Evolutionary conservation across 1,284 basidiomycete genomes (phyloP).

Genomic region (Trichosporon asahii): DNA sequence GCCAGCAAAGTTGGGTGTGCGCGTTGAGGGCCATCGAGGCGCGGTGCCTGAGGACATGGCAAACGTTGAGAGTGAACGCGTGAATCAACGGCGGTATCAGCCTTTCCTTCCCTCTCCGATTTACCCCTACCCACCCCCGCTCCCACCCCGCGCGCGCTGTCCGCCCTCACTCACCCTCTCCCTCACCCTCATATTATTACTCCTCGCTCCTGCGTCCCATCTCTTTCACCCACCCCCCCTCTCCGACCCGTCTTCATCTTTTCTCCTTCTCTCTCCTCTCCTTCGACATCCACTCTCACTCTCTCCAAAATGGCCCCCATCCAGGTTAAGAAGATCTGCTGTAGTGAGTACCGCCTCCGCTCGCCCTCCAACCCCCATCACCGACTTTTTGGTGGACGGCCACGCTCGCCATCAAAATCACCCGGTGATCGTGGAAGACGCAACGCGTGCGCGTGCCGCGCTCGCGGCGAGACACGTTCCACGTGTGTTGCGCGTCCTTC

Average conservation of each 20-base stretch:
- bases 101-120: neutral
- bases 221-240: neutral
- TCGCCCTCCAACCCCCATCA: neutral
- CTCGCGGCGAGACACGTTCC: neutral
- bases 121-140: conserved; percentile 3
- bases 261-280: conserved; percentile 1
- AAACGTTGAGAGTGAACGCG: neutral
- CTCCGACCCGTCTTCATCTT: conserved; percentile 9
- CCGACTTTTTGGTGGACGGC: neutral
- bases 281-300: neutral
- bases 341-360: conserved; percentile 62
- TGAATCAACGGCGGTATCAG: neutral
- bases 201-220: neutral
- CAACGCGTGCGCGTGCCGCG: neutral
- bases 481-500: neutral
- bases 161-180: neutral
- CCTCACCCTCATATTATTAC: conserved; percentile 3
- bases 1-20: conserved; percentile 1
- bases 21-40: neutral
- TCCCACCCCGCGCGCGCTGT: neutral
- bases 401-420: neutral
- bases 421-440: neutral
- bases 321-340: conserved; percentile 80
- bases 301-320: conserved; percentile 52
- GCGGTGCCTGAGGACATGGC: neutral